Base-by-base conservation (phyloP, 2,329 filamentous ascomycete species). In the Chrysoporthe cubensis region DNA sequence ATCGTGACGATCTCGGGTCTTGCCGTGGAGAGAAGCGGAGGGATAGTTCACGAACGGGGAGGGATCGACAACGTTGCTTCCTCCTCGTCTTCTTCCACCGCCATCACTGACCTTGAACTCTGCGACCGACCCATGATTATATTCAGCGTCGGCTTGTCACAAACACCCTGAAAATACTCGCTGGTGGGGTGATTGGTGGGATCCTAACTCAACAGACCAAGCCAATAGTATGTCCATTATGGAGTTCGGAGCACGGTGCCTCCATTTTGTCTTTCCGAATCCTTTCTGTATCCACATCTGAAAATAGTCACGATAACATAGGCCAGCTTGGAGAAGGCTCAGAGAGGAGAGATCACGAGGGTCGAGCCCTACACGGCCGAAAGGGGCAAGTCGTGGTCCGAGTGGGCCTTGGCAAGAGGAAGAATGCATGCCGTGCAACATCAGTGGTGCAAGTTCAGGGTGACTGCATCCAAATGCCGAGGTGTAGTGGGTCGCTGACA, bases 1-100 rank as follows among this genome's bases (percentile, higher is more conserved):
- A 65, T 69, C 32, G 18, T 54, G 48, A 11, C 59, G 54, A 62
- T 64, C 62, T 56, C 48, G 46, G 48, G 42, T 44, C 61, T 48
- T 52, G 21, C 50, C 50, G 50, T 34, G 50, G 21, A 34, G 4
- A 16, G 50, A 21, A 52, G 50, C 21, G 5, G 26, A 13, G 50
- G 50, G 7, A 7, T 5, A 52, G 2, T 32, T 21, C 48, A 32
- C 21, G n/a, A 26, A 21, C 9, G 48, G 21, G 21, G 50, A 54
- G 21, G 13, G 21, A 54, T 50, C 50, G 50, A n/a, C 50, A 21
- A 54, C 11, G 26, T 16, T 21, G 7, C 50, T 13, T 54, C 32
- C 21, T 34, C 6, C 21, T 26, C 26, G 11, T 34, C 26, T 13
- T 14, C 50, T 16, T 40, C 44, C 44, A 8, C 9, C 34, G 18